These are phyloP conservation scores for Globisporangium perplexum DNA, from an alignment of 352 stramenopile genomes.

Conservation along the genomic window DNA sequence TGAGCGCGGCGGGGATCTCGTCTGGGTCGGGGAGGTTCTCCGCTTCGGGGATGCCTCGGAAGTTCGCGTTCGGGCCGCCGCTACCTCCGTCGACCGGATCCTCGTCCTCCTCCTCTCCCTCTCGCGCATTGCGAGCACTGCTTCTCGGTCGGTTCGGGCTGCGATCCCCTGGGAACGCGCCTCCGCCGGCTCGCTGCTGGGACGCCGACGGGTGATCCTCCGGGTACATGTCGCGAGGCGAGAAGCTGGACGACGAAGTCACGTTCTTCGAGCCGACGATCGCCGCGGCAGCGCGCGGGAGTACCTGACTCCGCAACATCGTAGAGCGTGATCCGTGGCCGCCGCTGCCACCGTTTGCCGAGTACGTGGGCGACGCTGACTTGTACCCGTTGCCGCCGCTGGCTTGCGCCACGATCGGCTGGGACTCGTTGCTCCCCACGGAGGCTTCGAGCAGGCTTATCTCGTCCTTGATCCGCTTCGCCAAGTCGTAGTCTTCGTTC, in stretches of 20 bases:
- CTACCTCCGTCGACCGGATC: slow-evolving; percentile 11
- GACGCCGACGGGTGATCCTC: slow-evolving; percentile 22
- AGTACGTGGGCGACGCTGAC: slow-evolving; percentile 6
- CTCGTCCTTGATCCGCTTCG: slow-evolving; percentile 88
- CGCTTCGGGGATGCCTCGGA: slow-evolving; percentile 59
- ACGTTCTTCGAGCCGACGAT: slow-evolving; percentile 23
- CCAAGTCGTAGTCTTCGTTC: slow-evolving; percentile 90
- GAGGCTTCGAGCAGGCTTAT: slow-evolving; percentile 67
- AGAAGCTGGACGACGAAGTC: slow-evolving; percentile 43
- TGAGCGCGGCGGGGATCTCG: slow-evolving; percentile 50
- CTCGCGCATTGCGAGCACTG: slow-evolving; percentile 1
- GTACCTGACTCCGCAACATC: slow-evolving; percentile 35
- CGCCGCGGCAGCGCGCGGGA: slow-evolving; percentile 31
- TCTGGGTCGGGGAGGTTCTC: slow-evolving; percentile 70
- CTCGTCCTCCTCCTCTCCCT: slow-evolving; percentile 22
- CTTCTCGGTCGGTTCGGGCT: slow-evolving; percentile 16
- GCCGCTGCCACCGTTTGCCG: neutral
- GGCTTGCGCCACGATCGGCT: slow-evolving; percentile 36
- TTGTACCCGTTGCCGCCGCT: neutral
- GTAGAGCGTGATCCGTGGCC: neutral
- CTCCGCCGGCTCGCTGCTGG: slow-evolving; percentile 7
- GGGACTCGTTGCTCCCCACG: slow-evolving; percentile 50
- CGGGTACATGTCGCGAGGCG: slow-evolving; percentile 57
- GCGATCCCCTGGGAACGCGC: slow-evolving; percentile 4
- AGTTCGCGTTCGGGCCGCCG: slow-evolving; percentile 33